Conservation (phyloP, 345 rosid species). For the Boechera retrofracta region DNA sequence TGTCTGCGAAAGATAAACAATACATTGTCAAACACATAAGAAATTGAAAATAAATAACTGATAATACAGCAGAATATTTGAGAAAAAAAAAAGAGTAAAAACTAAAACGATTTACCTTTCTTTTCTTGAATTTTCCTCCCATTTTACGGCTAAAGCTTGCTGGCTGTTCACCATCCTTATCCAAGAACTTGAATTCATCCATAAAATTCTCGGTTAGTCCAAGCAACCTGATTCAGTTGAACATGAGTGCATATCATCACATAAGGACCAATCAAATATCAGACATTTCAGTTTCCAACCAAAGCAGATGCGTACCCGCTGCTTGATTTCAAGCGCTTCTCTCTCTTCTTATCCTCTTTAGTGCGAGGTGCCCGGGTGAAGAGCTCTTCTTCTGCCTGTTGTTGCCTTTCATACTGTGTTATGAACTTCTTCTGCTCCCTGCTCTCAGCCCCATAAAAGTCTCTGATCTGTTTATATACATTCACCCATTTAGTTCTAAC, state of each 20-base stretch:
- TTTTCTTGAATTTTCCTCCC: conserved; percentile 61
- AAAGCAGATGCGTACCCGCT: conserved; percentile 62
- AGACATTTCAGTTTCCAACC: background rate
- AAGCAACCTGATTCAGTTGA: conserved; percentile 61
- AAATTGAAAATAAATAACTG: background rate
- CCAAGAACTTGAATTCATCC: conserved; percentile 71
- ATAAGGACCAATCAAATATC: conserved; percentile 29
- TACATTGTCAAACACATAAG: conserved; percentile 28
- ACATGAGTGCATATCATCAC: conserved; percentile 2
- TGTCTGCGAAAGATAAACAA: conserved; percentile 33
- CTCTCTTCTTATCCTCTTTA: conserved; percentile 70
- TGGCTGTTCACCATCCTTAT: conserved; percentile 46
- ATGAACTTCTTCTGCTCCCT: conserved; percentile 63
- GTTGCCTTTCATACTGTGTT: conserved; percentile 69
- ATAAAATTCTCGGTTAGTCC: conserved; percentile 73
- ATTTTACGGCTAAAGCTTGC: conserved; percentile 42
- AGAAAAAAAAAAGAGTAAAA: background rate
- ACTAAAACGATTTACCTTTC: conserved; percentile 55
- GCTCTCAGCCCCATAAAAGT: conserved; percentile 69
- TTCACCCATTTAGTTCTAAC: conserved; percentile 37
- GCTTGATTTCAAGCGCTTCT: conserved; percentile 75
- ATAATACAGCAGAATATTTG: background rate
- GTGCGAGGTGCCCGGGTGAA: conserved; percentile 77
- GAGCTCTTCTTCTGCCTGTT: conserved; percentile 74
- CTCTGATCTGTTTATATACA: conserved; percentile 60